Base-by-base conservation (phyloP, 2,329 filamentous ascomycete species). In the Phoma sp. region DNA sequence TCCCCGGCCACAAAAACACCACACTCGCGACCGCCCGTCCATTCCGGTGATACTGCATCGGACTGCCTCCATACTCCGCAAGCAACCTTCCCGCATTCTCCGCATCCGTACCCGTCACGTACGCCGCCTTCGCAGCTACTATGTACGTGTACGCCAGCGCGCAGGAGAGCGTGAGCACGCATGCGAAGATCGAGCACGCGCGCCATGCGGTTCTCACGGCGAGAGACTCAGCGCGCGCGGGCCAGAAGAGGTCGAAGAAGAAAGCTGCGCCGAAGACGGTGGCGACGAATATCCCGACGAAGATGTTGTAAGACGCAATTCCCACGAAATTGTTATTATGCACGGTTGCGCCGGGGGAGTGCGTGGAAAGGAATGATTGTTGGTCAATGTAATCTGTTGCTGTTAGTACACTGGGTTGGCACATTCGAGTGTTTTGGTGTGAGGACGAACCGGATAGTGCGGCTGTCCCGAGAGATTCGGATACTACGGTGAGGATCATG, bases 171-270 rank as follows among this genome's bases (percentile, higher is more conserved):
- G 78, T 75, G 58, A 82, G 76, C 10, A 81, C 28, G 28, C 76
- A 79, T 7, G 83, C 74, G 2, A 83, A 64, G 1, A 84, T 68
- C 0, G 80, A 79, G 57, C 77, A 82, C 10, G 81, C 74, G 62
- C 78, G 82, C 84, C 83, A 86, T 1, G 82, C 80, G n/a, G 78
- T 60, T 42, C 80, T 78, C 3, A 85, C 82, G 17, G 74, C 66
- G 17, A 57, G 65, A 4, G 74, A 78, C 56, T 86, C 83, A 9
- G 75, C 67, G 40, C 83, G 77, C 45, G 83, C 82, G 0, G 83
- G 83, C 81, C 82, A 86, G 72, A 85, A 84, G 3, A 86, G 78
- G 63, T 86, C 84, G 69, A 86, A 85, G 75, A 86, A 85, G 75
- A 86, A 86, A 0, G 79, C 83, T 0, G 80, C 78, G 18, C 83